phyloP scores from a whole-genome alignment of 257 asterid genomes.

The Henckelia pumila region DNA sequence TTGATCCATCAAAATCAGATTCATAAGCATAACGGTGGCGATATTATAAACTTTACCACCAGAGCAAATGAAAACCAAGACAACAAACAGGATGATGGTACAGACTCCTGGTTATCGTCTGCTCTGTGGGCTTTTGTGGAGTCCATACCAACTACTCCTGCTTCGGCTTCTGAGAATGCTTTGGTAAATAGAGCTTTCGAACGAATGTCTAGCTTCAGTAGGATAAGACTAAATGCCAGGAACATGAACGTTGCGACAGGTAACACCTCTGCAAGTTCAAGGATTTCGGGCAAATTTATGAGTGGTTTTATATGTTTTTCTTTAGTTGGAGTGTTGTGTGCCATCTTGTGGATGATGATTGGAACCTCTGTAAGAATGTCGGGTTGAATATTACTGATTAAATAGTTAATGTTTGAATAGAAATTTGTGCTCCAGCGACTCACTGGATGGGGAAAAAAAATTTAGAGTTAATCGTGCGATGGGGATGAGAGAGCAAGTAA shows the following conservation, averaged over 20 bases:
- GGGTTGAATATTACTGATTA: constrained; percentile 16
- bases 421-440: neutral
- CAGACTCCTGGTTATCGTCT: constrained; percentile 77
- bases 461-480: too few relatives aligned
- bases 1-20: constrained; percentile 36
- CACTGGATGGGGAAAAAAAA: too few relatives aligned
- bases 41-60: constrained; percentile 38
- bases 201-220: constrained; percentile 90
- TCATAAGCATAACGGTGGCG: constrained; percentile 31
- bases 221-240: constrained; percentile 50
- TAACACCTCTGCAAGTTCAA: constrained; percentile 48
- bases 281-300: constrained; percentile 44
- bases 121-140: constrained; percentile 89
- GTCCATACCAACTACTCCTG: constrained; percentile 95
- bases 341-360: constrained; percentile 61
- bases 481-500: too few relatives aligned
- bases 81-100: constrained; percentile 49
- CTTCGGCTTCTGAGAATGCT: constrained; percentile 90
- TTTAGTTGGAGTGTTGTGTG: constrained; percentile 73
- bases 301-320: constrained; percentile 53
- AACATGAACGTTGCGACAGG: constrained; percentile 56
- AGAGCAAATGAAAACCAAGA: constrained; percentile 53
- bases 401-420: neutral
- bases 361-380: constrained; percentile 35
- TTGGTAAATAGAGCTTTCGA: constrained; percentile 75